Conservation (phyloP, 139 green algal species). For the Tetraselmis striata region DNA sequence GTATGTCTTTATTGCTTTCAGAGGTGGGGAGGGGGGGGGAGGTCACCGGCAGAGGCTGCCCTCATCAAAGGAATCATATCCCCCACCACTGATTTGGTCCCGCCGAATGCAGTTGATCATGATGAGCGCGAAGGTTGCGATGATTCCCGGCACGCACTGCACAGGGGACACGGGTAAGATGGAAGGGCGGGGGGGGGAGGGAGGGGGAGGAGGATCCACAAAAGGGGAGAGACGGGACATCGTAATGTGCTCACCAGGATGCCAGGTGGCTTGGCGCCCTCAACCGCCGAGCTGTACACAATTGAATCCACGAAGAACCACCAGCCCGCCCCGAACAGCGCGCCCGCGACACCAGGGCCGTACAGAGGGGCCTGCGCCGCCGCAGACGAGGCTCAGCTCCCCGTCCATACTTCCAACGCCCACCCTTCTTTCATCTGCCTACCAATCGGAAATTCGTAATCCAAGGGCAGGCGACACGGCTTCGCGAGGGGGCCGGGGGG, state of each 20-base stretch:
- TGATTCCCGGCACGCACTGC: constrained; percentile 80
- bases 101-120: constrained; percentile 84
- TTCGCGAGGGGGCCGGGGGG: too few relatives aligned
- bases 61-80: constrained; percentile 68
- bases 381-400: too few relatives aligned
- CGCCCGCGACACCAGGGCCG: constrained; percentile 47
- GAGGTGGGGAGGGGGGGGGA: neutral
- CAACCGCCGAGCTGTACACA: constrained; percentile 15
- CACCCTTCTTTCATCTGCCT: too few relatives aligned
- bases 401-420: too few relatives aligned
- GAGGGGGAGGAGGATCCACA: neutral
- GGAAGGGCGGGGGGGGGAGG: neutral
- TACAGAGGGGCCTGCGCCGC: constrained; percentile 16
- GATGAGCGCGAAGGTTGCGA: constrained; percentile 75
- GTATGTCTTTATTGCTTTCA: too few relatives aligned
- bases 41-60: constrained; percentile 53
- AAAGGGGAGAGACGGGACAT: neutral
- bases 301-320: constrained; percentile 87
- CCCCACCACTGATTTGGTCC: neutral
- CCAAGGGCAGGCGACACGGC: too few relatives aligned
- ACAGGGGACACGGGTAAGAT: neutral
- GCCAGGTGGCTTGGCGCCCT: constrained; percentile 51
- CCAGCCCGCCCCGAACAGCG: constrained; percentile 67
- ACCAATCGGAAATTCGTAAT: too few relatives aligned
- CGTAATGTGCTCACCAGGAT: constrained; percentile 37